Evolutionary conservation across 2,329 filamentous ascomycete species (phyloP), one percentile per base, ranked within the genome.

Genomic region (Endoconidiophora laricicola): DNA sequence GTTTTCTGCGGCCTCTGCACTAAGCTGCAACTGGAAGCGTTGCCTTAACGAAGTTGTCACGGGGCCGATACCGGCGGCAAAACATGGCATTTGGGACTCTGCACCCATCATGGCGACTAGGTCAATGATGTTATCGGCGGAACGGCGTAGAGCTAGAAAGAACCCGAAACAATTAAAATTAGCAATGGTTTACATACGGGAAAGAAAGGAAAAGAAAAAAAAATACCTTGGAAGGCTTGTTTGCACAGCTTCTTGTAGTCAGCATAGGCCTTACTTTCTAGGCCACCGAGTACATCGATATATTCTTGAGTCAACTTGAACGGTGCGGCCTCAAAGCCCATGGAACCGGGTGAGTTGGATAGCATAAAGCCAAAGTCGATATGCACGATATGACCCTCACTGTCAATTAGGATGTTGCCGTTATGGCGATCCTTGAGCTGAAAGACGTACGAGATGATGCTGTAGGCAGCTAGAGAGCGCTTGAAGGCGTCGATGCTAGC

Each of bases 351-450:
- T 1, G 83, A 87, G 63, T 91, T 91, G 44, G 83, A 88, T 33
- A 91, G 70, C 83, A 91, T 90, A 62, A 91, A 91, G 50, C 85
- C 85, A 63, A 91, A 91, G 63, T 91, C 85, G 54, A 91, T 91
- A 61, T 91, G 85, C 54, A 91, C 79, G 51, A 90, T 87, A 60
- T 91, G 85, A 7, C 85, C 85, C 62, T 86, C 81, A 58, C 83
- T 86, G 63, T 90, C 85, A 58, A 91, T 83, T 53, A 91, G 72
- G 12, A 91, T 82, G 59, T 91, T 91, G 49, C 85, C 85, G 60
- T 91, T 91, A 62, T 91, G 85, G 10, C 85, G 74, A 60, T 91
- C 85, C 62, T 91, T 91, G 53, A 91, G 75, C 63, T 91, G 85
- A 49, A 91, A 69, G 46, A 91, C 70, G 60, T 91, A 91, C 52